These are phyloP conservation scores for Aspergillus puulaauensis DNA, from an alignment of 2,329 filamentous ascomycete species.

Conservation along the genomic window DNA sequence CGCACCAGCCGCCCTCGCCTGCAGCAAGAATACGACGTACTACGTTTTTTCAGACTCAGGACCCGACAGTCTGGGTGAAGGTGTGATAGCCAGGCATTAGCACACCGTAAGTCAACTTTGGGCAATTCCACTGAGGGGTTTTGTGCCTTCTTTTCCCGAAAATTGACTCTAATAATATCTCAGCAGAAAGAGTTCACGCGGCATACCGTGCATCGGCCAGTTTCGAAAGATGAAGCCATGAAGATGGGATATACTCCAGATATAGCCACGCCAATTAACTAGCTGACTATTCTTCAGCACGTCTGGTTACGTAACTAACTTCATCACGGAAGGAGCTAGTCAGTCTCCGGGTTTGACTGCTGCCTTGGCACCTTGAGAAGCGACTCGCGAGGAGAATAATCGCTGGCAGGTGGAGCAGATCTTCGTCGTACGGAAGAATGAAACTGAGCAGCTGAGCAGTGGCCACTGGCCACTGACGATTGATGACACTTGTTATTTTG, in stretches of 20 bases:
- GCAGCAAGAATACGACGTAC: slow-evolving; percentile 16
- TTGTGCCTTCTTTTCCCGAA: neutral
- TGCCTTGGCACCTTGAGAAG: neutral
- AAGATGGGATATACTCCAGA: neutral
- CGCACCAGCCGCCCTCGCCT: slow-evolving; percentile 14
- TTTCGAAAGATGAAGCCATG: neutral
- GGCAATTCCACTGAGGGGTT: slow-evolving; percentile 17
- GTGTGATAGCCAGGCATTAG: slow-evolving; percentile 28
- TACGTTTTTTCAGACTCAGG: slow-evolving; percentile 3
- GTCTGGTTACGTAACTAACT: slow-evolving; percentile 1
- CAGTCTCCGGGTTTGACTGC: neutral
- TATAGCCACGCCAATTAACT: too few relatives aligned
- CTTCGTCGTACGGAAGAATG: neutral
- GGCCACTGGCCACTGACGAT: neutral
- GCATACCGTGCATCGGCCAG: neutral
- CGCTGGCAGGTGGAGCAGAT: neutral
- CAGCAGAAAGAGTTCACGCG: neutral
- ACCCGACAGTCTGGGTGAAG: slow-evolving; percentile 27
- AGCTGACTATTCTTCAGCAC: neutral
- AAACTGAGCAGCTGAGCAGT: neutral
- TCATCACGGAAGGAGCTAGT: slow-evolving; percentile 6
- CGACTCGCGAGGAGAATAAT: neutral
- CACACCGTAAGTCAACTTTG: slow-evolving; percentile 11
- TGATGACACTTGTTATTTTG: slow-evolving; percentile 3
- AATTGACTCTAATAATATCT: neutral